Evolutionary conservation across 2,329 filamentous ascomycete species (phyloP), one percentile per base, ranked within the genome.

Genomic region (Colletotrichum tofieldiae): DNA sequence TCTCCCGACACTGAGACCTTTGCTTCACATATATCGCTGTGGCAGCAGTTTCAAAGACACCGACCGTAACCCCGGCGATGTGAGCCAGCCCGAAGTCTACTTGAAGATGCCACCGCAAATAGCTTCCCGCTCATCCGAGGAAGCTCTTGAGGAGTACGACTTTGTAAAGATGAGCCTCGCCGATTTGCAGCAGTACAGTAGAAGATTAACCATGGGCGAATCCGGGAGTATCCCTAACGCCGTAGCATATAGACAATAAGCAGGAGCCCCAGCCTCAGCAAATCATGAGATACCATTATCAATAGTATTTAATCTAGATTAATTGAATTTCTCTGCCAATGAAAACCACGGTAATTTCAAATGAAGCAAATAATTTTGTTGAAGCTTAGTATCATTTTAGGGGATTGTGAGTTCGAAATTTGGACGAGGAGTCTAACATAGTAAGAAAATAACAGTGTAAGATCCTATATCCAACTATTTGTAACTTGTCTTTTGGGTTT

Each of bases 91-190:
- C 6, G 20, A 49, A 12, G 26, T 64, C 5, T 64, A 64, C 29
- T 20, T 64, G 11, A 64, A 55, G 18, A 64, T 64, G 61, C 61
- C 61, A 20, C 61, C 61, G 2, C 37, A 55, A 18, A 23, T 64
- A 35, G 61, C 61, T n/a, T 64, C 61, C 12, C 61, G 61, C 26
- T 64, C 49, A 6, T 64, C 61, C 20, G 61, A 64, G 9, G 61
- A 64, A 9, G 61, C 61, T 1, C 49, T 64, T 4, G 18, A 64
- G 14, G 61, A 64, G 14, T 55, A 64, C 8, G 12, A 45, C 18
- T 64, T 64, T 1, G 61, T 64, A 9, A 45, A 45, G 23, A 35
- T 55, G 37, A 64, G 61, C 39, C 61, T 64, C 12, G 20, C 61
- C 39, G 61, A 64, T 18, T 37, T 64, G n/a, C 37, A 55, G 8